Evolutionary conservation across 257 asterid species (phyloP).

Genomic region (Leptodermis oblonga): DNA sequence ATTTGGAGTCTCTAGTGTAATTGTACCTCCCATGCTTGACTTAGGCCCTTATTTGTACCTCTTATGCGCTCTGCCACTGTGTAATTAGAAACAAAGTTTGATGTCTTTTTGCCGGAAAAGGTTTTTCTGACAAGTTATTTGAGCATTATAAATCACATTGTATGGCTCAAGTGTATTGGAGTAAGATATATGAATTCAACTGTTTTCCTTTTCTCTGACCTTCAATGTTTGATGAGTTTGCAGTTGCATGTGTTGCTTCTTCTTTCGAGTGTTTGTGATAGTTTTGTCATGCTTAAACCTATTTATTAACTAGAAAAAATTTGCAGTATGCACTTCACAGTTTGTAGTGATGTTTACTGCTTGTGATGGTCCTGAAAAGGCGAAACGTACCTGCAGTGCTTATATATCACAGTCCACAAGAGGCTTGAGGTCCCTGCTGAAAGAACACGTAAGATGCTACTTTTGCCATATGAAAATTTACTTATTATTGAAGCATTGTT

Average conservation of each 20-base stretch:
- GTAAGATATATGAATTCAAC: neutral
- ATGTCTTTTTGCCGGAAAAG: neutral
- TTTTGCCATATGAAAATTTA: neutral
- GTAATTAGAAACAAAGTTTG: neutral
- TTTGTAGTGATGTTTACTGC: constrained; percentile 84
- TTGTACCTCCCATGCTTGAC: too few species aligned
- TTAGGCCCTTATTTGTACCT: neutral
- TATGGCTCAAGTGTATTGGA: neutral
- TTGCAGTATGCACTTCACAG: constrained; percentile 74
- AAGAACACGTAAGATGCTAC: constrained; percentile 60
- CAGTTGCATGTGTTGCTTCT: neutral
- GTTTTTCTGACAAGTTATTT: neutral
- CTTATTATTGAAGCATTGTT: neutral
- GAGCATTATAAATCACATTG: neutral
- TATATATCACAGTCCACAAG: constrained; percentile 89
- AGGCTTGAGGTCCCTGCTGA: constrained; percentile 75
- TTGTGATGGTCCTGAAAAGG: constrained; percentile 35
- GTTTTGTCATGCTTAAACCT: neutral
- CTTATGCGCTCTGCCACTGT: neutral
- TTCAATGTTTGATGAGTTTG: neutral
- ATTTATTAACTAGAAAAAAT: constrained; percentile 14
- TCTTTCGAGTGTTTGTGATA: constrained; percentile 6
- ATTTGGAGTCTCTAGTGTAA: neutral
- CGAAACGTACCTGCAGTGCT: constrained; percentile 57
- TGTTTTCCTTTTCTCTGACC: neutral